Percentiles rank a stretch among this genome's conserved stretches.
Conservation (phyloP, 495 filamentous ascomycete genomes). For the Neurospora sp. region DNA sequence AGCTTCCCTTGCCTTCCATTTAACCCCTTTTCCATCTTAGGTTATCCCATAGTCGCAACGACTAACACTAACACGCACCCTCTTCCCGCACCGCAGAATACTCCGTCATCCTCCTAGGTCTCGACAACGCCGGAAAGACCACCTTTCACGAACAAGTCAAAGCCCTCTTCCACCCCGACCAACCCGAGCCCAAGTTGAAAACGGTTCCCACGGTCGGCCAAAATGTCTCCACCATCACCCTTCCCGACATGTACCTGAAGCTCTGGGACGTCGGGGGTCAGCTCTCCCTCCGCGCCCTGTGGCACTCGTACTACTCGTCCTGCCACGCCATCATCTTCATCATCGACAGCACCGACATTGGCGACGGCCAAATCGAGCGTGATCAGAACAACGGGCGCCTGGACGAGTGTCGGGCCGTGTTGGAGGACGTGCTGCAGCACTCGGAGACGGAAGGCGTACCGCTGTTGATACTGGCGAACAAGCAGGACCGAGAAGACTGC, state of each 20-base stretch:
- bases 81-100: slow-evolving; percentile 54
- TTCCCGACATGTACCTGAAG: slow-evolving; percentile 91
- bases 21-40: neutral
- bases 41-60: neutral
- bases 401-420: slow-evolving; percentile 78
- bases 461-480: slow-evolving; percentile 87
- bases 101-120: slow-evolving; percentile 90
- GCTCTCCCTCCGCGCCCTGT: slow-evolving; percentile 75
- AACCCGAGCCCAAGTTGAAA: slow-evolving; percentile 47
- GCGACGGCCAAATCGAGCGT: slow-evolving; percentile 58
- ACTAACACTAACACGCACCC: slow-evolving; percentile 1
- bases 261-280: slow-evolving; percentile 98
- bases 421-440: slow-evolving; percentile 79
- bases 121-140: slow-evolving; percentile 98
- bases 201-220: slow-evolving; percentile 97
- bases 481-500: slow-evolving; percentile 95
- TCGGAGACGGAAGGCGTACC: slow-evolving; percentile 83
- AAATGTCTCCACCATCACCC: slow-evolving; percentile 81
- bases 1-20: slow-evolving; percentile 3
- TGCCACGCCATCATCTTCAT: slow-evolving; percentile 97
- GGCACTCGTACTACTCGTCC: slow-evolving; percentile 89
- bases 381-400: slow-evolving; percentile 52
- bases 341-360: slow-evolving; percentile 86
- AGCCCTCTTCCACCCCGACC: slow-evolving; percentile 63
- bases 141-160: slow-evolving; percentile 96